Evolutionary conservation across 768 basidiomycete species (phyloP), one percentile per base, ranked within the genome.

Genomic region (Trametes villosa): DNA sequence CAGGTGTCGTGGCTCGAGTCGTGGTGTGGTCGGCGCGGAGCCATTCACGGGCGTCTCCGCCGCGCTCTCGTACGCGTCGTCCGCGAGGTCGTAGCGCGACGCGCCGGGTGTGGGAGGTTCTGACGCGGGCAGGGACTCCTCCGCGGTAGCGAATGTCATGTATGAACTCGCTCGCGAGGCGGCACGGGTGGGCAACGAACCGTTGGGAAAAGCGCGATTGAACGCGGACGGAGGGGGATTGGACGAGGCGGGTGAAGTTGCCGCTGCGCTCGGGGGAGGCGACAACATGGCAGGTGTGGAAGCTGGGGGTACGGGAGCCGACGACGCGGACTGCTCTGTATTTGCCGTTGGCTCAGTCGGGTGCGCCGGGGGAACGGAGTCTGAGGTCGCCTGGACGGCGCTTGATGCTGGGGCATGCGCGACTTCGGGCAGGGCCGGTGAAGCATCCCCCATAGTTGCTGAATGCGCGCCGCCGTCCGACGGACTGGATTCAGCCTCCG

Each of bases 61-160:
- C 15, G 59, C 60, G 24, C 53, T 58, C 33, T 59, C 34, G 46
- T 65, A 58, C 26, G 50, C 59, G 29, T 60, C 55, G 18, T 58
- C 63, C 3, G 31, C 59, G n/a, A 62, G 49, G 34, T 58, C 52
- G 22, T 29, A 40, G 34, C 38, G 52, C 31, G 53, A 54, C 4
- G 48, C 64, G 29, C 20, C 27, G 6, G 61, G 49, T 0, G 63
- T 41, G 15, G 63, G 57, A 5, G 66, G 36, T 38, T 64, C 42
- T 11, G 64, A 45, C 11, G 56, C 26, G 9, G 36, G 26, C 4
- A 61, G 36, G 4, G 59, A 62, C 48, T 72, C 71, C 17, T 69
- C 65, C 7, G 71, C 71, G 31, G 71, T 72, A 8, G 64, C 68
- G 44, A 67, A 72, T 2, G 71, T 63, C 48, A 63, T 54, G 53